Percentiles rank a stretch among this genome's conserved stretches.
Evolutionary conservation across 192 early-diverging fungal species (phyloP).

Genomic region (Backusella macrospora): DNA sequence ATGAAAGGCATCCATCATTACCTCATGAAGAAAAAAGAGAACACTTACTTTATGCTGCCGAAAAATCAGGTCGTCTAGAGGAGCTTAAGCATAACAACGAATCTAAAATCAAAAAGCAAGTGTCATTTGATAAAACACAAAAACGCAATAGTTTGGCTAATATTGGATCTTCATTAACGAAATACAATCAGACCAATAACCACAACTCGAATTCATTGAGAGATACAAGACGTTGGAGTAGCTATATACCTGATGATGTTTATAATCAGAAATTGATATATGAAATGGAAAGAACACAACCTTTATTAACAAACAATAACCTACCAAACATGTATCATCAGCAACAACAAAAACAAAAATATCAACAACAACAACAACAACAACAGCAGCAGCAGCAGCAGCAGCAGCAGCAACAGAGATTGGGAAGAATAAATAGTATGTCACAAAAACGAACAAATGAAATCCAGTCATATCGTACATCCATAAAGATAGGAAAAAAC

Average conservation of each 20-base stretch:
- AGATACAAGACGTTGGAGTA: not conserved
- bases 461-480: no score
- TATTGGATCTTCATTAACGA: not conserved
- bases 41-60: not conserved
- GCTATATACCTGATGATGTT: not conserved
- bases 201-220: not conserved
- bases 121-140: not conserved
- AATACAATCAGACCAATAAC: no score
- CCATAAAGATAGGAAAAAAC: not conserved
- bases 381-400: not conserved
- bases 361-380: not conserved
- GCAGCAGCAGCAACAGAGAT: not conserved
- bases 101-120: not conserved
- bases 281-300: no score
- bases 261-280: not conserved
- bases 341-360: no score
- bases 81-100: not conserved
- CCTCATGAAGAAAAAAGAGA: not conserved
- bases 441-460: not conserved
- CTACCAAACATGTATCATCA: no score
- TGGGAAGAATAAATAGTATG: not conserved
- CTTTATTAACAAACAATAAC: no score
- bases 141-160: not conserved
- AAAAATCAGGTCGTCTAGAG: not conserved
- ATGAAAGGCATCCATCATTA: not conserved